A percentile compares a stretch with the other conserved stretches of the same genome.
Conservation (phyloP, 2,329 filamentous ascomycete species). For the Colletotrichum sp. region DNA sequence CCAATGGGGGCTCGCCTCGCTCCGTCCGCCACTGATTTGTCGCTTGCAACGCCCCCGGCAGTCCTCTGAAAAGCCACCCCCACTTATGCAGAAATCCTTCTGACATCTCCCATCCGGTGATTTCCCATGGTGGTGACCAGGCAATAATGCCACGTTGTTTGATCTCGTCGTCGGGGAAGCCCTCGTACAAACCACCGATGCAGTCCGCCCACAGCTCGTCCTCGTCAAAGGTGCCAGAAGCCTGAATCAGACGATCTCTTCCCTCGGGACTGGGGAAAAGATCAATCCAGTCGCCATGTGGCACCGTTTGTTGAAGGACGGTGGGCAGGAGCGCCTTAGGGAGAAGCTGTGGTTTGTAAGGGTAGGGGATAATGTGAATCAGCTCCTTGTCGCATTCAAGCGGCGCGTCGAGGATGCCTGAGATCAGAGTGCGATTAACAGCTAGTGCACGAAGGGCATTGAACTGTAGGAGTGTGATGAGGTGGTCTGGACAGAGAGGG, state of each 20-base stretch:
- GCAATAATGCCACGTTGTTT: constrained; percentile 43
- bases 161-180: constrained; percentile 46
- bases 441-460: constrained; percentile 42
- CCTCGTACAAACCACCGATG: constrained; percentile 46
- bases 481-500: constrained; percentile 43
- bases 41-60: constrained; percentile 31
- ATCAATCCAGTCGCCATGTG: constrained; percentile 47
- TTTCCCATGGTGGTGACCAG: constrained; percentile 37
- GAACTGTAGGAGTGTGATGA: constrained; percentile 46
- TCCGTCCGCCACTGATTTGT: constrained; percentile 39
- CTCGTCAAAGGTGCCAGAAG: constrained; percentile 41
- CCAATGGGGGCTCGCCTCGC: constrained; percentile 35
- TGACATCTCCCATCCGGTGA: constrained; percentile 43
- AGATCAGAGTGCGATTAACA: constrained; percentile 39
- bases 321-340: constrained; percentile 41
- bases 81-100: constrained; percentile 43
- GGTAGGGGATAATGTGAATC: constrained; percentile 31
- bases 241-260: constrained; percentile 43
- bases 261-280: constrained; percentile 39
- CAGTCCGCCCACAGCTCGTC: constrained; percentile 48
- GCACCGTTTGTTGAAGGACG: constrained; percentile 38
- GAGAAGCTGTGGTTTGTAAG: constrained; percentile 28
- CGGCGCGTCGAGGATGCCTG: constrained; percentile 33
- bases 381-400: constrained; percentile 34
- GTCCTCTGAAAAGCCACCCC: constrained; percentile 34